Evolutionary conservation across 495 filamentous ascomycete genomes (phyloP), one percentile per base, ranked within the genome.

Genomic region (Cladorrhinum samala): DNA sequence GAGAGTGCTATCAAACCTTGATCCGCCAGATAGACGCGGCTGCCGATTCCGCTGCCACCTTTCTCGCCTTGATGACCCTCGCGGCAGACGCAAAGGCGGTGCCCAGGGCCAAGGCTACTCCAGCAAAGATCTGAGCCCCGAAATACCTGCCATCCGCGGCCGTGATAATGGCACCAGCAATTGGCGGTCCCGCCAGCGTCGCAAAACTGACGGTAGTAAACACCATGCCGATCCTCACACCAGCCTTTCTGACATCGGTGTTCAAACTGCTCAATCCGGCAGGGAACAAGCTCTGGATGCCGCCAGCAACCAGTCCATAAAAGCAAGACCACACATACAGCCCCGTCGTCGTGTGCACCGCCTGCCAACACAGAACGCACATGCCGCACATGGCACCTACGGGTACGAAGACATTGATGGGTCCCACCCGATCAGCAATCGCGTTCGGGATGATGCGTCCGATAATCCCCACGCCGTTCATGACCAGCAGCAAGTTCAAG

Each of bases 171-270:
- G 80, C 79, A 0, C 88, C 89, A 0, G 82, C 86, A 53, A 94
- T 82, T 2, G 89, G 87, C 9, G 87, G 79, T 0, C 88, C 88
- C 23, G 84, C 87, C 23, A 93, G 69, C 19, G 77, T 77, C 0
- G 88, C 87, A 46, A 93, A 79, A 36, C 80, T 83, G 11, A 85
- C 77, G 38, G 90, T 81, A n/a, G 79, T 83, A 53, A 93, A 85
- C 21, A 84, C 77, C 86, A 93, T 91, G 5, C 88, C 90, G 76
- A 89, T 84, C 13, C 87, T 74, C 48, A 83, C 79, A 0, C 89
- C 86, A 18, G 77, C 74, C 65, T 87, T 89, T 23, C 77, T 76
- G 60, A 84, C 53, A 59, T 93, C 84, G 2, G 55, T 86, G 54
- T 55, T 82, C 74, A 63, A 75, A 68, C 24, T 83, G 73, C 67